Percentiles rank a stretch among this genome's conserved stretches.
These are phyloP conservation scores for Plasmodium fragile DNA, from an alignment of 169 alveolate genomes.

Conservation along the genomic window DNA sequence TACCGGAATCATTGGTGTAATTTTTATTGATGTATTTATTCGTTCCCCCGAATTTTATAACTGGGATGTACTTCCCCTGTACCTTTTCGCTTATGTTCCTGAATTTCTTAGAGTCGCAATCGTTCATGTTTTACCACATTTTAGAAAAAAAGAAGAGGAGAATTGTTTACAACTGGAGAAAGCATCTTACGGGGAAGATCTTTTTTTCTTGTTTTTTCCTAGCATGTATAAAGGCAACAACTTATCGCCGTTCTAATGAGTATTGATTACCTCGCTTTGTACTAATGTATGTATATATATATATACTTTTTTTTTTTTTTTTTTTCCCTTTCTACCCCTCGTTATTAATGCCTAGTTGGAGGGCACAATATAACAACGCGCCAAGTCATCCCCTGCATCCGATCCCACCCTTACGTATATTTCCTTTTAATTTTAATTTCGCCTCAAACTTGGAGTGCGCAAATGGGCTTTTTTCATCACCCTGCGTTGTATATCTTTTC, in stretches of 20 bases:
- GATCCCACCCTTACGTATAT: neutral
- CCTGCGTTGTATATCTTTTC: neutral
- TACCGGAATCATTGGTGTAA: slow-evolving; percentile 64
- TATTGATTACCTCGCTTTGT: neutral
- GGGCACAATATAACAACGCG: neutral
- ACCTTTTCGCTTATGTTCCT: slow-evolving; percentile 55
- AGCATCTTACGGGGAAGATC: neutral
- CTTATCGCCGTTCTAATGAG: neutral
- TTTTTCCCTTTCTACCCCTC: neutral
- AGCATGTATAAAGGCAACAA: neutral
- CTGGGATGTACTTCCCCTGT: slow-evolving; percentile 62
- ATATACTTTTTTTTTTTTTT: neutral
- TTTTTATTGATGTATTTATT: slow-evolving; percentile 55
- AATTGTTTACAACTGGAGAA: neutral
- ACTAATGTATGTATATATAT: neutral
- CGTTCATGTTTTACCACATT: slow-evolving; percentile 70
- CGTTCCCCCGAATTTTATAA: slow-evolving; percentile 74
- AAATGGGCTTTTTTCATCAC: neutral
- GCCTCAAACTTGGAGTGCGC: neutral
- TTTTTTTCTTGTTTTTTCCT: neutral
- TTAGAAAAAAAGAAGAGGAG: slow-evolving; percentile 5
- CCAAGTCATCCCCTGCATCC: neutral
- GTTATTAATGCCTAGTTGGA: neutral
- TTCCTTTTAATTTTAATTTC: neutral
- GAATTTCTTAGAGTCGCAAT: slow-evolving; percentile 45